phyloP scores from a whole-genome alignment of 108 stramenopile species.

The Skeletonema marinoi region DNA sequence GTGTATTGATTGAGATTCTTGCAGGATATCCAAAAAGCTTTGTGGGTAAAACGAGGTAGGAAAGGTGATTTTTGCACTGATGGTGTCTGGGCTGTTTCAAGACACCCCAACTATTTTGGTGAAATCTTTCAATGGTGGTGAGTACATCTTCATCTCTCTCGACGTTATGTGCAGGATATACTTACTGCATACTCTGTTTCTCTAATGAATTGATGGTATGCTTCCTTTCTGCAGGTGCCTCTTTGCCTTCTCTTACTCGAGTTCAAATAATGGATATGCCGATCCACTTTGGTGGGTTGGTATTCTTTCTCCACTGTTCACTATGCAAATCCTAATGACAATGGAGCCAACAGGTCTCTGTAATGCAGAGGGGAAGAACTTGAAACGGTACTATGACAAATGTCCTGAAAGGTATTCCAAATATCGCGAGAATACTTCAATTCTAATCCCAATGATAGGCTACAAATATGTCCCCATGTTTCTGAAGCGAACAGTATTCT shows the following conservation, averaged over 20 bases:
- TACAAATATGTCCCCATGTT: conserved; percentile 51
- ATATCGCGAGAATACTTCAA: conserved; percentile 62
- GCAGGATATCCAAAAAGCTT: conserved; percentile 69
- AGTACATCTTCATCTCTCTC: neutral
- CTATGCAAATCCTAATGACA: conserved; percentile 61
- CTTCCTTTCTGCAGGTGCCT: conserved; percentile 34
- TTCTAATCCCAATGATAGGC: conserved; percentile 63
- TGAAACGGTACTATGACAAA: conserved; percentile 69
- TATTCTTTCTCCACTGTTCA: conserved; percentile 66
- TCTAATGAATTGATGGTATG: neutral
- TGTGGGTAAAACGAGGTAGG: conserved; percentile 60
- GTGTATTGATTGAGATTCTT: conserved; percentile 55
- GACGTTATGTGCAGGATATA: neutral
- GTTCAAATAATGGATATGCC: conserved; percentile 31
- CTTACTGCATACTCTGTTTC: neutral
- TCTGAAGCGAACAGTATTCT: conserved; percentile 57
- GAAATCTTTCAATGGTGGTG: conserved; percentile 72
- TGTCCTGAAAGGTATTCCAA: conserved; percentile 45
- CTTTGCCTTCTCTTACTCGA: conserved; percentile 38
- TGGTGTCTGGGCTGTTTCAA: conserved; percentile 62
- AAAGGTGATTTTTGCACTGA: conserved; percentile 57
- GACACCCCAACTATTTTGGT: conserved; percentile 78
- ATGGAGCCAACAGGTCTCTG: conserved; percentile 61
- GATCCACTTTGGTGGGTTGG: conserved; percentile 49
- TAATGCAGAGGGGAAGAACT: conserved; percentile 68